Evolutionary conservation across 2,329 filamentous ascomycete genomes (phyloP), one percentile per base, ranked within the genome.

Genomic region (Talaromyces sp.): DNA sequence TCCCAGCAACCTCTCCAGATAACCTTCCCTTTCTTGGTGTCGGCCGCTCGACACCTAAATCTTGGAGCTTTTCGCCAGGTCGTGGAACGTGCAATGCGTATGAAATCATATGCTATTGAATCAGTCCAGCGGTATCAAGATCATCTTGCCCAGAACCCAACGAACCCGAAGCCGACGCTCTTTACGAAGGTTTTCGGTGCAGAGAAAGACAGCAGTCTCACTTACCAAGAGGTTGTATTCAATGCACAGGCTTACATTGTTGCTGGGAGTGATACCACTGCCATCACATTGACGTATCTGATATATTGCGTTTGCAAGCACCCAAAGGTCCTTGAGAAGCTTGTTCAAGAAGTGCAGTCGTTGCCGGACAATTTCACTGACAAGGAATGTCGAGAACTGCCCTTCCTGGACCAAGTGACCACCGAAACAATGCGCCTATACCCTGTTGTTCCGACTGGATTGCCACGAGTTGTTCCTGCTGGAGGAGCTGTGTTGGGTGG

Each of bases 381-480:
- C 75, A 13, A 82, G 76, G 66, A 72, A 70, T 67, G 87, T 0
- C 82, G 86, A 64, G 67, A 67, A 2, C 74, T 87, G 0, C 82
- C 82, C 0, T 65, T 84, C 2, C 76, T 88, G 0, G 78, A 87
- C 60, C 82, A 84, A 19, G 74, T 86, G 2, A 65, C 88, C n/a
- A 80, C 78, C 69, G 85, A 88, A 67, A 84, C 84, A 0, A 75
- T 88, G 27, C 80, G 85, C 1, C 75, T 85, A 1, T 80, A 85
- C 59, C 77, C 83, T 0, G 80, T 85, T 0, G 84, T 86, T 11
- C 83, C 84, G 0, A 84, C 83, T 0, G 77, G 78, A 0, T 80
- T 85, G 60, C 84, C 83, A 1, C 79, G 85, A 1, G 72, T 79
- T 22, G 80, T 80, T 0, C 84, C 85, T 0, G 63, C 65, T 1